A percentile compares a stretch with the other conserved stretches of the same genome.
phyloP scores from a whole-genome alignment of 495 filamentous ascomycete genomes.

The Penicillium crystallinum region DNA sequence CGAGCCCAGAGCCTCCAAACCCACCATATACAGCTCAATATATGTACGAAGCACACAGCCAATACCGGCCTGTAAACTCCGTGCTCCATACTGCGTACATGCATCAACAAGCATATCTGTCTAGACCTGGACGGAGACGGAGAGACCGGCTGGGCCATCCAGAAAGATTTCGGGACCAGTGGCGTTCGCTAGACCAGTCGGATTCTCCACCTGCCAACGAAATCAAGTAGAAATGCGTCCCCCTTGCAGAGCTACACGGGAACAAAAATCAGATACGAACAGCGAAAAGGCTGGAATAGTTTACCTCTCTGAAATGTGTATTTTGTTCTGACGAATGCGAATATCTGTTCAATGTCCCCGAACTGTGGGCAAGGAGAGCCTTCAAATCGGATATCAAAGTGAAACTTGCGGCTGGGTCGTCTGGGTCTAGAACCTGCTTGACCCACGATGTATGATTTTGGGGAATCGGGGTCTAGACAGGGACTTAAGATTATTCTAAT shows the following conservation, averaged over 20 bases:
- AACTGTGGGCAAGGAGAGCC: background rate
- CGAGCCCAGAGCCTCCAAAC: background rate
- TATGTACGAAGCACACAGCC: too few relatives aligned
- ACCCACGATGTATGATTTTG: background rate
- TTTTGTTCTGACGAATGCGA: too few relatives aligned
- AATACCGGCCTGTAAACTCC: background rate
- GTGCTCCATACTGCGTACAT: background rate
- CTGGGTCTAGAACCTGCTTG: slow-evolving; percentile 4
- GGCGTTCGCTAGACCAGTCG: slow-evolving; percentile 14
- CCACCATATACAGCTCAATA: too few relatives aligned
- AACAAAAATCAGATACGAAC: background rate
- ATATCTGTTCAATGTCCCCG: background rate
- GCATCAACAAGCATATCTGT: background rate
- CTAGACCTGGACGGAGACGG: slow-evolving; percentile 8
- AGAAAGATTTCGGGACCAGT: slow-evolving; percentile 12
- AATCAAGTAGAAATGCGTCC: slow-evolving; percentile 3
- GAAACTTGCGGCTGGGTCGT: slow-evolving; percentile 1
- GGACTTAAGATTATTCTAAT: background rate
- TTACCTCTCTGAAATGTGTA: background rate
- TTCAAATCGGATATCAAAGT: background rate
- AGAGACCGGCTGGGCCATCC: slow-evolving; percentile 9
- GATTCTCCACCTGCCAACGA: slow-evolving; percentile 11
- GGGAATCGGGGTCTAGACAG: background rate
- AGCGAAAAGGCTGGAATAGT: background rate
- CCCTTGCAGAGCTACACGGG: slow-evolving; percentile 1